Percentiles rank a stretch among this genome's conserved stretches.
Conservation (phyloP, 768 basidiomycete species). For the Rhodosporidiobolus sp. region DNA sequence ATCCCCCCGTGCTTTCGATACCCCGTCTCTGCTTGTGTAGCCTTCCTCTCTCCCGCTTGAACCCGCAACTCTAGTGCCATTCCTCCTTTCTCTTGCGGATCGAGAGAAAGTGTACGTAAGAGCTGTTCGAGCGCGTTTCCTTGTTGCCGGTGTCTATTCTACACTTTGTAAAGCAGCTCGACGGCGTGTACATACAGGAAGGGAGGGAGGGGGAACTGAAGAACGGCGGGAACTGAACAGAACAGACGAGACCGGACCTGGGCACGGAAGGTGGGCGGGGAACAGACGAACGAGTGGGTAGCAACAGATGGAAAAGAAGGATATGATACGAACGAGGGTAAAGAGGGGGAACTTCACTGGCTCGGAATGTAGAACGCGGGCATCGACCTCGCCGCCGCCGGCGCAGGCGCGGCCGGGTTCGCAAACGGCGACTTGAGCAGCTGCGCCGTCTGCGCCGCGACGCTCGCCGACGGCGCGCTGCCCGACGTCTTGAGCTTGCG, state of each 20-base stretch:
- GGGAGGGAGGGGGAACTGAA: too few relatives aligned
- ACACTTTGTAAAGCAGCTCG: too few relatives aligned
- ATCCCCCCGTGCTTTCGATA: background rate
- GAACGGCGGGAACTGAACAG: too few relatives aligned
- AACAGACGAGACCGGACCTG: too few relatives aligned
- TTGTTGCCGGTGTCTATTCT: too few relatives aligned
- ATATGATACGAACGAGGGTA: background rate
- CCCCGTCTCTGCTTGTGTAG: background rate
- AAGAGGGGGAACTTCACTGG: background rate
- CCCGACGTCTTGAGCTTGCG: background rate
- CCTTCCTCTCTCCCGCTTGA: too few relatives aligned
- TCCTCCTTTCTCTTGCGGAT: background rate
- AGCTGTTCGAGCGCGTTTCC: too few relatives aligned
- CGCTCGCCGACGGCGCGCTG: background rate
- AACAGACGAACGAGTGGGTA: too few relatives aligned
- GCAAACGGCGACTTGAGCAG: background rate
- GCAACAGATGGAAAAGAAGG: background rate
- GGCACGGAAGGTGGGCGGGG: too few relatives aligned
- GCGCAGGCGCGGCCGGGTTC: too few relatives aligned
- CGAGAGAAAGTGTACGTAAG: background rate
- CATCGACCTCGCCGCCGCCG: background rate
- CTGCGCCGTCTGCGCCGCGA: background rate
- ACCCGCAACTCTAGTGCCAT: background rate
- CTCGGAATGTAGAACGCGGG: conserved; percentile 31
- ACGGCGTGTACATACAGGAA: too few relatives aligned